Base-by-base conservation (phyloP, 2,329 filamentous ascomycete species). In the Aspergillus melleus region DNA sequence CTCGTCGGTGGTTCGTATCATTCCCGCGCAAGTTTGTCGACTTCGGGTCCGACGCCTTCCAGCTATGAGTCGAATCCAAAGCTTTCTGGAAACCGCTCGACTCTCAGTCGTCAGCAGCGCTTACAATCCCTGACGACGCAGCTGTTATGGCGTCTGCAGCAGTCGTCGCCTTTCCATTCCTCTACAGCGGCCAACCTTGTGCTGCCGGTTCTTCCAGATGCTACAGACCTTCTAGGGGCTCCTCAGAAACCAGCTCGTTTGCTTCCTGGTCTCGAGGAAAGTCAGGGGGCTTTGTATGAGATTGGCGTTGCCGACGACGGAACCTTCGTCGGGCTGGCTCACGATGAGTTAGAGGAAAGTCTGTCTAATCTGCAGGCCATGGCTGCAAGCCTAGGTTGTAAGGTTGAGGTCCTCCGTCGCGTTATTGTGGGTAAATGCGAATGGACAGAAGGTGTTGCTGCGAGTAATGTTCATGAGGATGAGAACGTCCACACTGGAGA, bases 281-380 rank as follows among this genome's bases (percentile, higher is more conserved):
- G 92, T 16, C 89, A 91, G 66, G 95, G 95, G 5, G 95, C 95
- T 1, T 77, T 98, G 53, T 99, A 99, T 68, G 94, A 99, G 75
- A 96, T 99, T 74, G 95, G 95, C 0, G 92, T 99, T 10, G 90
- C 93, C 29, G 95, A 99, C 74, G 92, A 98, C 77, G 95, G 95
- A 8, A 92, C 90, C 0, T 87, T 99, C 59, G 86, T 96, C 47
- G 95, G 95, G 0, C 81, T 99, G 51, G 90, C 91, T 2, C 87
- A 90, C 64, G 92, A 97, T 71, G 95, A 99, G 76, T 86, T 99
- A 83, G 86, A 94, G 62, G 94, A 98, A 76, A 97, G 92, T 72
- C 82, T 98, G 61, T 85, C 84, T 47, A 97, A 93, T 59, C 78
- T 99, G 42, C 86, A 88, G 61, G 87, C 90, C 54, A 99, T 99